Evolutionary conservation across 2,329 filamentous ascomycete genomes (phyloP), one percentile per base, ranked within the genome.

Genomic region (Venturia pyrina): DNA sequence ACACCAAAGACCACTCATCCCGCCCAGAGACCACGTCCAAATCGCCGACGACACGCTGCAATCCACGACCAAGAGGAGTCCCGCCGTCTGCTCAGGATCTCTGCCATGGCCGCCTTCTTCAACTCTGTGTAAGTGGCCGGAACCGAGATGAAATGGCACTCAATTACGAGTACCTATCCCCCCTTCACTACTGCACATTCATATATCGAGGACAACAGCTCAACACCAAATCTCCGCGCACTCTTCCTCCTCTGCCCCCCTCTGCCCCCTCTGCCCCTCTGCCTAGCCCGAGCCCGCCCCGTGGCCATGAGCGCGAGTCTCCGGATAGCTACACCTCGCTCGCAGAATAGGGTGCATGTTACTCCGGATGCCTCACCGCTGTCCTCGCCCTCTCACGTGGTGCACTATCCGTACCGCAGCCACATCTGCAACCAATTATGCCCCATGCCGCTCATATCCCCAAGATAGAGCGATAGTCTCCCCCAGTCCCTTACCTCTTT

Each of bases 41-140:
- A 15, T 19, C 32, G 32, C 28, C 53, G 19, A 59, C 53, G 19
- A 37, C 28, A 37, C 53, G 24, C 50, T 34, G 24, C 17, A 1
- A 15, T 15, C 53, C 1, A 28, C 50, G 24, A 8, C 1, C 7
- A 40, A 40, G 37, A 17, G 15, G 24, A 53, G 50, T 28, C 28
- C 11, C 28, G 28, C 15, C 24, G 24, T 59, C 53, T n/a, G 53
- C 10, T 40, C 53, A 59, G 53, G 3, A 34, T 1, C 34, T 1
- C 34, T 15, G 24, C 48, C 62, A 64, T 75, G 73, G 72, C 73
- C 65, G 73, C 72, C 68, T 75, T 73, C 73, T 74, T 75, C 73
- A 75, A 74, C 71, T 74, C 74, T 67, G 69, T 75, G 73, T 75
- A 69, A 73, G 73, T 75, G 21, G 44, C 62, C 62, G 43, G n/a